Base-by-base conservation (phyloP, 768 basidiomycete genomes). In the Holtermanniella nyarrowii region DNA sequence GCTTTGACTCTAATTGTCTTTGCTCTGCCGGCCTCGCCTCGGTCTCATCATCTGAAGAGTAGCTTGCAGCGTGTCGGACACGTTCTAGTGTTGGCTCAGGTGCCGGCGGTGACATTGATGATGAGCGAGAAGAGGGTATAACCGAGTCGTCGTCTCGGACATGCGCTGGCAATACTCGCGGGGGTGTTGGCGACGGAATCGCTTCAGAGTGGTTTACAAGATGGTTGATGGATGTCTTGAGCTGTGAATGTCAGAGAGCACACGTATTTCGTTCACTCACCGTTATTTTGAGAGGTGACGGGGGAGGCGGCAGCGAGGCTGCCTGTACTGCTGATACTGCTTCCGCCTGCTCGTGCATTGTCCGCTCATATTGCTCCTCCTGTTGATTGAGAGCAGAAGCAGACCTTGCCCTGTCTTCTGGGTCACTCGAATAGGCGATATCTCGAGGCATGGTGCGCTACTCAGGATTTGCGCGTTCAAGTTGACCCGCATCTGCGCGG, bases 361-460 rank as follows among this genome's bases (percentile, higher is more conserved):
- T 53, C 61, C 25, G 49, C 62, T 5, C 63, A 66, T 49, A 57
- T 53, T 22, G 53, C 57, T 20, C 65, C 65, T 7, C 46, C 51
- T 3, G 27, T 56, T 20, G 59, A 27, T 23, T 25, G 63, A 16
- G 55, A 64, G n/a, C n/a, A n/a, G n/a, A n/a, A n/a, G n/a, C n/a
- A n/a, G n/a, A n/a, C n/a, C n/a, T n/a, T n/a, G n/a, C n/a, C n/a
- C n/a, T n/a, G n/a, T n/a, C n/a, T n/a, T n/a, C n/a, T n/a, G n/a
- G n/a, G n/a, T n/a, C n/a, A n/a, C n/a, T n/a, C n/a, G n/a, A n/a
- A n/a, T n/a, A n/a, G n/a, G n/a, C n/a, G n/a, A n/a, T n/a, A n/a
- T n/a, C n/a, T n/a, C n/a, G n/a, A n/a, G n/a, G n/a, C n/a, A n/a
- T n/a, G n/a, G n/a, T n/a, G n/a, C n/a, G n/a, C n/a, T n/a, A n/a